phyloP scores from a whole-genome alignment of 805 yeast genomes.

The Myxozyma udenii region DNA sequence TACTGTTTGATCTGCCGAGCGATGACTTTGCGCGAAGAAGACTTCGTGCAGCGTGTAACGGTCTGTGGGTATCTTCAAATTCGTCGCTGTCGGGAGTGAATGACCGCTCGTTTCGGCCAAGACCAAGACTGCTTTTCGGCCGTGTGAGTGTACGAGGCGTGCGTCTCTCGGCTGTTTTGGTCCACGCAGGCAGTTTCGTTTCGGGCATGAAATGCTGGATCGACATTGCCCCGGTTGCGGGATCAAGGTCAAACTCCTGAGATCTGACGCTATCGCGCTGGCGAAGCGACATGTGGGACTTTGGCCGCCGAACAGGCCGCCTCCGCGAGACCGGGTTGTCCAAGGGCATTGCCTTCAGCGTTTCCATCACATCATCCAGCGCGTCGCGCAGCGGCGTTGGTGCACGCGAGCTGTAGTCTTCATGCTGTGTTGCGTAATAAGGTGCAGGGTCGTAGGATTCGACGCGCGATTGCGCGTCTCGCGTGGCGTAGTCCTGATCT shows the following conservation, averaged over 20 bases:
- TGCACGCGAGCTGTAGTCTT: constrained; percentile 2
- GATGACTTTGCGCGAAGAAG: constrained; percentile 9
- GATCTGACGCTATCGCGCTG: too few species aligned
- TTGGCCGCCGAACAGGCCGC: background rate
- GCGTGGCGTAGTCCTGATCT: too few species aligned
- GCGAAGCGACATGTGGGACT: background rate
- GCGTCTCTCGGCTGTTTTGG: background rate
- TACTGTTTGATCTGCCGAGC: constrained; percentile 14
- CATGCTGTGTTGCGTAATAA: constrained; percentile 24
- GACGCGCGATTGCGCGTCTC: too few species aligned
- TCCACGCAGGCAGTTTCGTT: background rate
- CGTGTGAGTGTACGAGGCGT: constrained; percentile 4
- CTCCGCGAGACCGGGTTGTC: background rate
- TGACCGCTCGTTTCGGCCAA: background rate
- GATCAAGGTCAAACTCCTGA: background rate
- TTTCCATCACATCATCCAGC: constrained; percentile 38
- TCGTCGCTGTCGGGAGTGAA: background rate
- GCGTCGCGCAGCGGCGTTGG: constrained; percentile 38
- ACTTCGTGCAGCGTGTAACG: constrained; percentile 14
- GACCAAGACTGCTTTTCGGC: constrained; percentile 25
- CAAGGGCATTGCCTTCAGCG: constrained; percentile 33
- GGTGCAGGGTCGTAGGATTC: constrained; percentile 4
- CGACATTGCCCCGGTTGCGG: background rate
- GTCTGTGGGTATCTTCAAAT: background rate
- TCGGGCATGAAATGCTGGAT: background rate